These are phyloP conservation scores for Myxozyma kluyveri DNA, from an alignment of 805 yeast species.

Conservation along the genomic window DNA sequence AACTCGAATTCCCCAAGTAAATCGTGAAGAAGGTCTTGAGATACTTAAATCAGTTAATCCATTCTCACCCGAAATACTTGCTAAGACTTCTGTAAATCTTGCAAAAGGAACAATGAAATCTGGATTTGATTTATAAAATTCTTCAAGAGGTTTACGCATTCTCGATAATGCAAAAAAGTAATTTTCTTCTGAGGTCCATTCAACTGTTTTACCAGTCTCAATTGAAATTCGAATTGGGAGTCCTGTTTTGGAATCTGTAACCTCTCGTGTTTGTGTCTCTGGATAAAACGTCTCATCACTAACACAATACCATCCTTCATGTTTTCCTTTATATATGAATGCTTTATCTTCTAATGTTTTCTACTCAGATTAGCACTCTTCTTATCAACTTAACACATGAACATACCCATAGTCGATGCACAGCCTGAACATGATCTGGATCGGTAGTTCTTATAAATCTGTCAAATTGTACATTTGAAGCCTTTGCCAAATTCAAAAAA, in stretches of 20 bases:
- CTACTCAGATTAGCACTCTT: background rate
- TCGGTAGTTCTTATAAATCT: constrained; percentile 92
- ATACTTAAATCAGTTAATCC: constrained; percentile 71
- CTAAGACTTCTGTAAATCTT: constrained; percentile 53
- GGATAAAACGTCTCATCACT: constrained; percentile 95
- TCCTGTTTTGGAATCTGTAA: constrained; percentile 35
- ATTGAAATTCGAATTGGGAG: constrained; percentile 38
- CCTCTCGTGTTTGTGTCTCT: constrained; percentile 61
- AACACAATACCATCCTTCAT: constrained; percentile 91
- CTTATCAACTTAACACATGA: too few relatives aligned
- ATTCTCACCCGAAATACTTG: constrained; percentile 49
- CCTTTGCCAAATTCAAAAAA: constrained; percentile 62
- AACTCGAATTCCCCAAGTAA: constrained; percentile 87
- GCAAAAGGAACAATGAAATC: constrained; percentile 64
- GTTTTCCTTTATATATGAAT: constrained; percentile 75
- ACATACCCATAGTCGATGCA: constrained; percentile 61
- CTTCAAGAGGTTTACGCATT: constrained; percentile 56
- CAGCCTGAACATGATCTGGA: constrained; percentile 66
- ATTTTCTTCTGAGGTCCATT: constrained; percentile 73
- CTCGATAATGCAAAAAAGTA: constrained; percentile 75
- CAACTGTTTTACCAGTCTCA: constrained; percentile 76
- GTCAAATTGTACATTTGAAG: constrained; percentile 58
- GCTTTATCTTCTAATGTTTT: constrained; percentile 54
- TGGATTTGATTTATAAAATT: constrained; percentile 49
- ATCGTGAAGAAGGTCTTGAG: constrained; percentile 74